Conservation (phyloP, 176 grass and related monocot genomes). For the Triticum dicoccoides region DNA sequence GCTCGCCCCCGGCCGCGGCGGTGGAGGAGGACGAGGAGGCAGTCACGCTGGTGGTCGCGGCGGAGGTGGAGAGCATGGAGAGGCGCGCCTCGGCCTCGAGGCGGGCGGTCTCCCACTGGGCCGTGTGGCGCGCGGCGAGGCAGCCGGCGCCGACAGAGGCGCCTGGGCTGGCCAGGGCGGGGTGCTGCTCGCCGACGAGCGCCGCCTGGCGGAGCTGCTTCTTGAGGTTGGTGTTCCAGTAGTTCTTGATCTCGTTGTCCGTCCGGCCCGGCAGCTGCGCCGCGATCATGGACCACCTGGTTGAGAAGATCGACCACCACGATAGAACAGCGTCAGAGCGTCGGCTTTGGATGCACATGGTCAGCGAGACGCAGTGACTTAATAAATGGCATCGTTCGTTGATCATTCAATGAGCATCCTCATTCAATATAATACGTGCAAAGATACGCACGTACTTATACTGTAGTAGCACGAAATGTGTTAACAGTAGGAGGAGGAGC, state of each 20-base stretch:
- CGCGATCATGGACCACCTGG: slow-evolving; percentile 95
- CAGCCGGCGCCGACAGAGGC: background rate
- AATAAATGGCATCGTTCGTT: background rate
- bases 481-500: too few relatives aligned
- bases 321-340: background rate
- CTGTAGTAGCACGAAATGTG: background rate
- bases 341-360: background rate
- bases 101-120: slow-evolving; percentile 82
- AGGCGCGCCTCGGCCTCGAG: slow-evolving; percentile 91
- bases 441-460: background rate
- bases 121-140: slow-evolving; percentile 72
- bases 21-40: slow-evolving; percentile 30
- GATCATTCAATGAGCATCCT: background rate
- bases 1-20: slow-evolving; percentile 1
- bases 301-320: slow-evolving; percentile 34
- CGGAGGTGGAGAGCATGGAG: slow-evolving; percentile 55
- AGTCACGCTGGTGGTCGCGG: slow-evolving; percentile 29
- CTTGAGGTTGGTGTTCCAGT: slow-evolving; percentile 98
- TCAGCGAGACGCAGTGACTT: background rate
- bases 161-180: background rate
- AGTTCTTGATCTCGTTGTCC: slow-evolving; percentile 99
- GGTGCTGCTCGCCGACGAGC: slow-evolving; percentile 23
- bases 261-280: slow-evolving; percentile 86
- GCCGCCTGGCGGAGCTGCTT: slow-evolving; percentile 64
- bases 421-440: background rate